These are phyloP conservation scores for Pachysandra terminalis DNA, from an alignment of 164 flowering plant genomes.

Conservation along the genomic window DNA sequence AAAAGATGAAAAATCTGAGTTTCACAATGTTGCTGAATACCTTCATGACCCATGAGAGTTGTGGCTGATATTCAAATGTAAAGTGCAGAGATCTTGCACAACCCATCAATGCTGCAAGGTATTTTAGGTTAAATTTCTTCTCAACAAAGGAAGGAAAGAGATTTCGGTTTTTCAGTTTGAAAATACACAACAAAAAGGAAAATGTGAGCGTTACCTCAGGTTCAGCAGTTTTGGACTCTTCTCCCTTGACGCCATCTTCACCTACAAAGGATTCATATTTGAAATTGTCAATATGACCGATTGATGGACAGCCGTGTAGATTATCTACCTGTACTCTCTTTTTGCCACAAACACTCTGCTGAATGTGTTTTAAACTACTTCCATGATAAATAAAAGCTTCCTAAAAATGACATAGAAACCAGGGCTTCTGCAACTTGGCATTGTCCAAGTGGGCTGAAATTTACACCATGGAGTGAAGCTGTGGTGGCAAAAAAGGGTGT, in stretches of 20 bases:
- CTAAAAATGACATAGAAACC: no score
- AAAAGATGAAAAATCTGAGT: not conserved
- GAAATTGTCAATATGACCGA: not conserved
- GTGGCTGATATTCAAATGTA: not conserved
- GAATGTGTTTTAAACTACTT: no score
- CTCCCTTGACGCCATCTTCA: conserved; percentile 54
- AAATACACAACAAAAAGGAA: not conserved
- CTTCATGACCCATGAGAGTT: not conserved
- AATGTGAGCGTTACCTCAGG: conserved; percentile 30
- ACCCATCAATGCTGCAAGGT: conserved; percentile 7
- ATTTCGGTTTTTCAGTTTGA: not conserved
- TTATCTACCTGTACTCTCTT: no score
- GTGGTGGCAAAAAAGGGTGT: no score
- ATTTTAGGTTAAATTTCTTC: not conserved
- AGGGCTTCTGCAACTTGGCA: no score
- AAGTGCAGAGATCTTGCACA: not conserved
- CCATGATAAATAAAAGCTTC: no score
- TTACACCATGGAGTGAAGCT: no score
- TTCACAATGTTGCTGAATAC: not conserved
- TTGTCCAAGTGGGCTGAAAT: no score
- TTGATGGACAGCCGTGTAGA: no score
- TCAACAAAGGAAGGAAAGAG: not conserved
- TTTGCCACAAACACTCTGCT: no score
- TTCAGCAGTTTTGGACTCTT: conserved; percentile 46
- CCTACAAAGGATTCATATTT: conserved; percentile 23